These are phyloP conservation scores for Exophiala viscosa DNA, from an alignment of 2,329 filamentous ascomycete genomes.

Conservation along the genomic window DNA sequence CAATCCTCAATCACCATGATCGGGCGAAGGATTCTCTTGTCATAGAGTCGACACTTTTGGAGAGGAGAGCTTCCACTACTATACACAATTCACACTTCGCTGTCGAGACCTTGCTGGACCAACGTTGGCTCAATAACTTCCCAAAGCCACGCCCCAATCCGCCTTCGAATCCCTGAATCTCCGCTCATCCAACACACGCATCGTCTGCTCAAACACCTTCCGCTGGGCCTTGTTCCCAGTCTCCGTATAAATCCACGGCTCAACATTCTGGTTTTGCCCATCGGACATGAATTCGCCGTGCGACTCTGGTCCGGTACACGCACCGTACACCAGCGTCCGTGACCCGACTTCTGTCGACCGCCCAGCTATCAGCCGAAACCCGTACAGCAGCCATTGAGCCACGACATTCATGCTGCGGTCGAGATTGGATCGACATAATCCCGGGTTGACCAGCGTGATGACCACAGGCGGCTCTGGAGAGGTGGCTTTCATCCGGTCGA, in stretches of 20 bases:
- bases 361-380: conserved; percentile 13
- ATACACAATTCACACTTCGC: no score
- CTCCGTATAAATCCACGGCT: conserved; percentile 37
- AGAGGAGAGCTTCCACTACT: no score
- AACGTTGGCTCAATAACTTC: not conserved
- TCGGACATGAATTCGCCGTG: conserved; percentile 21
- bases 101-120: no score
- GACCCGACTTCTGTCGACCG: conserved; percentile 26
- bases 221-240: conserved; percentile 38
- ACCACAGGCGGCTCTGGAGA: conserved; percentile 20
- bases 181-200: conserved; percentile 40
- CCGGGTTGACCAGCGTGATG: conserved; percentile 29
- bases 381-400: not conserved
- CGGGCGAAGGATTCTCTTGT: no score
- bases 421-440: conserved; percentile 25
- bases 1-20: no score
- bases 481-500: conserved; percentile 8
- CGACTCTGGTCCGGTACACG: conserved; percentile 7
- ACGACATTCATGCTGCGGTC: not conserved
- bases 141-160: not conserved
- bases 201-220: conserved; percentile 45
- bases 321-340: conserved; percentile 25
- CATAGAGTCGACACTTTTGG: no score
- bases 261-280: conserved; percentile 26
- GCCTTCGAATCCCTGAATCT: not conserved